A percentile compares a stretch with the other conserved stretches of the same genome.
Conservation (phyloP, 2,329 filamentous ascomycete genomes). For the Exophiala phaeomuriformis region DNA sequence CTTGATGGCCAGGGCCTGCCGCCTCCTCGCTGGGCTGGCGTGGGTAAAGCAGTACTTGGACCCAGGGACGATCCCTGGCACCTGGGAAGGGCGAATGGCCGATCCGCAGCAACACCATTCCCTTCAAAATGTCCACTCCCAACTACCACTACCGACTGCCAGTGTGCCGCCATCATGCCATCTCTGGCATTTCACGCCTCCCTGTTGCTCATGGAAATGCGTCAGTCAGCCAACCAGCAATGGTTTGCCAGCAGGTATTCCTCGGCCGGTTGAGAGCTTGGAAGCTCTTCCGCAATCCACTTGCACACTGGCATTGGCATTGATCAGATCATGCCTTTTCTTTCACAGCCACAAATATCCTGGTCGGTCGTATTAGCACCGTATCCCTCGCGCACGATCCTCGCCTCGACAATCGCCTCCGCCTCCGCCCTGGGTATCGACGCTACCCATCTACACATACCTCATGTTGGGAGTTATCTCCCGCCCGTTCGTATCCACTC, state of each 20-base stretch:
- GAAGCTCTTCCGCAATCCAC: neutral
- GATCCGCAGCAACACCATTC: conserved; percentile 3
- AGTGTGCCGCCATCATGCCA: neutral
- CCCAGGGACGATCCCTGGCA: neutral
- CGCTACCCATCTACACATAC: neutral
- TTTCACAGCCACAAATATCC: neutral
- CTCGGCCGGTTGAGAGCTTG: neutral
- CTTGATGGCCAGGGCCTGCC: neutral
- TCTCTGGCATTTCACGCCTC: neutral
- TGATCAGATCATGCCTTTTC: neutral
- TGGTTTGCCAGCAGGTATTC: neutral
- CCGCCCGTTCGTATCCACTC: neutral
- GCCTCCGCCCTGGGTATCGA: neutral
- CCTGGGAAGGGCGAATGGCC: conserved; percentile 1
- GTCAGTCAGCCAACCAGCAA: neutral
- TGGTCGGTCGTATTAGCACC: neutral
- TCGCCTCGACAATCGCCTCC: neutral
- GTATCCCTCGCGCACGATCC: neutral
- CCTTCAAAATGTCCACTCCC: neutral
- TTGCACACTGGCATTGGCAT: no score
- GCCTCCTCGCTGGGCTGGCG: neutral
- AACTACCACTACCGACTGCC: neutral
- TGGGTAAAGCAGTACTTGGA: neutral
- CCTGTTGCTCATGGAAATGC: neutral
- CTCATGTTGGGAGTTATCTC: neutral